Evolutionary conservation across 164 flowering plant species (phyloP).

Genomic region (Magnolia officinalis): DNA sequence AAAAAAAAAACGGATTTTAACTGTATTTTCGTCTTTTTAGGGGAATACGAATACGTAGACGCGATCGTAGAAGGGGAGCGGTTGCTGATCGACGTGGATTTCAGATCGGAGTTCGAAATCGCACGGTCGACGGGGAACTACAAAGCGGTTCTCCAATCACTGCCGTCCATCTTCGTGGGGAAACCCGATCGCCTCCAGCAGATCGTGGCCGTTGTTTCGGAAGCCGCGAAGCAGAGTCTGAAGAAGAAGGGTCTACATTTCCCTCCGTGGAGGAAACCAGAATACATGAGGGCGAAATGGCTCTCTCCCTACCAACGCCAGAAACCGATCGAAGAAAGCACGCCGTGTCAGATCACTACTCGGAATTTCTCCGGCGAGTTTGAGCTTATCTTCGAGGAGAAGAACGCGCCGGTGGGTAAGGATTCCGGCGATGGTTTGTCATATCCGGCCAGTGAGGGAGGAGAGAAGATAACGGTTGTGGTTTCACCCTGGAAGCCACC

Average conservation of each 20-base stretch:
- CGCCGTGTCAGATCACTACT: conserved; percentile 7
- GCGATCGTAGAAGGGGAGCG: conserved; percentile 60
- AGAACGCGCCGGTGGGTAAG: neutral
- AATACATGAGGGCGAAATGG: conserved; percentile 78
- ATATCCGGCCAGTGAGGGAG: conserved; percentile 18
- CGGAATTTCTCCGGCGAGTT: conserved; percentile 20
- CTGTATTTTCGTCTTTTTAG: conserved; percentile 28
- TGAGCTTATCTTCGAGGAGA: conserved; percentile 17
- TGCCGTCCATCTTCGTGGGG: conserved; percentile 78
- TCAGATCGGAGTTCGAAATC: conserved; percentile 85
- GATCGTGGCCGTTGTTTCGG: conserved; percentile 61
- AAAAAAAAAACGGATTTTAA: neutral
- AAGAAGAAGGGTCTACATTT: conserved; percentile 86
- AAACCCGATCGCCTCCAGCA: conserved; percentile 68
- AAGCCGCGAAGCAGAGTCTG: conserved; percentile 76
- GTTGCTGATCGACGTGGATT: conserved; percentile 75
- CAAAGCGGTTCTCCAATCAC: conserved; percentile 53
- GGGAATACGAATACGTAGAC: conserved; percentile 84
- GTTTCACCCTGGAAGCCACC: conserved; percentile 45
- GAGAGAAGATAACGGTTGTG: conserved; percentile 21
- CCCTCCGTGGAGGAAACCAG: conserved; percentile 84
- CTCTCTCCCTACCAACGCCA: conserved; percentile 42
- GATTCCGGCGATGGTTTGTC: conserved; percentile 14
- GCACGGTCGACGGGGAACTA: conserved; percentile 75
- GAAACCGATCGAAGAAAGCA: neutral